phyloP scores from a whole-genome alignment of 2,329 filamentous ascomycete species.

The Volutella citrinella region DNA sequence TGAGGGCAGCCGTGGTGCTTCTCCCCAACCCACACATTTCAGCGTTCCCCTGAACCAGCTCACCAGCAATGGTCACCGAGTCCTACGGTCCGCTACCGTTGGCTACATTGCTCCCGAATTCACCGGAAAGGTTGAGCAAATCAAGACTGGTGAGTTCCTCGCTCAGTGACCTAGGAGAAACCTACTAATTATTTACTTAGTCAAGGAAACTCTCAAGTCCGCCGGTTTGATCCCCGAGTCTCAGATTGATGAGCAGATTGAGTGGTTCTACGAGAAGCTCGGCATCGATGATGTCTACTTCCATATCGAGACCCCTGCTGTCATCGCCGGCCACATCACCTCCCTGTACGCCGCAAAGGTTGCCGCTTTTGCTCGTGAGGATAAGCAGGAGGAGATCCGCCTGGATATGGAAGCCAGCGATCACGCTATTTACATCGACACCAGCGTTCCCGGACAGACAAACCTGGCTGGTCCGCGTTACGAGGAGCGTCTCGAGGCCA shows the following conservation, averaged over 20 bases:
- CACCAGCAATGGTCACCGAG: conserved; percentile 63
- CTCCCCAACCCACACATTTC: conserved; percentile 84
- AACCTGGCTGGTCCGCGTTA: conserved; percentile 80
- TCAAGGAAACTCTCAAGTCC: conserved; percentile 75
- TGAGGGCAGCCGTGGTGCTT: conserved; percentile 63
- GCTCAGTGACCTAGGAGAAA: neutral
- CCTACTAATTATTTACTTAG: conserved; percentile 39
- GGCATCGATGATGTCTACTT: conserved; percentile 99
- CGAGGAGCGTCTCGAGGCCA: conserved; percentile 88
- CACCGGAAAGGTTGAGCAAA: conserved; percentile 87
- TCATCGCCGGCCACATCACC: conserved; percentile 90
- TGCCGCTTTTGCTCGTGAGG: conserved; percentile 86
- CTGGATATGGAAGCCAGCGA: conserved; percentile 93
- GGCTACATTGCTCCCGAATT: conserved; percentile 96
- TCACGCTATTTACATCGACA: conserved; percentile 98
- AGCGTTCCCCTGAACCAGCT: conserved; percentile 57
- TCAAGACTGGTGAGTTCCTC: conserved; percentile 64
- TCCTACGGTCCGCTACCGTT: conserved; percentile 83
- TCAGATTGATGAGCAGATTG: conserved; percentile 80
- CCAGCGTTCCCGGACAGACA: conserved; percentile 82
- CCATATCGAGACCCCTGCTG: conserved; percentile 79
- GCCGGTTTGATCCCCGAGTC: conserved; percentile 83
- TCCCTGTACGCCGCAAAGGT: conserved; percentile 97
- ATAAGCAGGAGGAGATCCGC: conserved; percentile 91
- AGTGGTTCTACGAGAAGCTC: conserved; percentile 97